These are phyloP conservation scores for Papiliotrema terrestris DNA, from an alignment of 1,284 basidiomycete species.

Conservation along the genomic window DNA sequence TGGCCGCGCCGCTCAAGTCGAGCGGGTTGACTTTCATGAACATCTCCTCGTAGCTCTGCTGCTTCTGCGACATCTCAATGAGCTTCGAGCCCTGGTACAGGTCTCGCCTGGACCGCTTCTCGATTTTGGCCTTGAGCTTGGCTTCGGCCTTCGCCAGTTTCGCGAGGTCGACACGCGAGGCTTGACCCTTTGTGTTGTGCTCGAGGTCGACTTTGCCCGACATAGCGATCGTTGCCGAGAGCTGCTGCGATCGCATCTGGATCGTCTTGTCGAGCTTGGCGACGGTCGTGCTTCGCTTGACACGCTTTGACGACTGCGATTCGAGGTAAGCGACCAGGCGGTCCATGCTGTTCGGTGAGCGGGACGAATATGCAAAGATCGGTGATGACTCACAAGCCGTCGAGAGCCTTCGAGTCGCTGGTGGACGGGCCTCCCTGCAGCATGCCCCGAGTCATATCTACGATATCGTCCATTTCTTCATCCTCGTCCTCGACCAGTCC, in stretches of 20 bases:
- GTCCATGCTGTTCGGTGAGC: conserved; percentile 45
- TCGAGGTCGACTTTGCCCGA: conserved; percentile 87
- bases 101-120: conserved; percentile 71
- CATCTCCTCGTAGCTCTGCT: conserved; percentile 97
- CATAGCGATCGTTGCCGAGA: conserved; percentile 79
- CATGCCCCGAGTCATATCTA: conserved; percentile 71
- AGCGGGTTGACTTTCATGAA: conserved; percentile 99
- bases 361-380: neutral
- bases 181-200: conserved; percentile 89
- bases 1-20: conserved; percentile 70
- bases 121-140: conserved; percentile 95
- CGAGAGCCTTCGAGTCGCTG: conserved; percentile 40
- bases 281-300: conserved; percentile 51
- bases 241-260: conserved; percentile 79
- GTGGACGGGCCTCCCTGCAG: conserved; percentile 51
- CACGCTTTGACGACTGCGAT: conserved; percentile 60
- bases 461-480: conserved; percentile 77
- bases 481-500: conserved; percentile 90
- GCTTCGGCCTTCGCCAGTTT: conserved; percentile 98
- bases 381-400: conserved; percentile 41
- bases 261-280: conserved; percentile 87
- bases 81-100: conserved; percentile 95
- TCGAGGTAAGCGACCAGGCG: conserved; percentile 66
- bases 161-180: conserved; percentile 93
- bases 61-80: conserved; percentile 86